Evolutionary conservation across 2,329 filamentous ascomycete genomes (phyloP), one percentile per base, ranked within the genome.

Genomic region (Penicillium fuscoglaucum): DNA sequence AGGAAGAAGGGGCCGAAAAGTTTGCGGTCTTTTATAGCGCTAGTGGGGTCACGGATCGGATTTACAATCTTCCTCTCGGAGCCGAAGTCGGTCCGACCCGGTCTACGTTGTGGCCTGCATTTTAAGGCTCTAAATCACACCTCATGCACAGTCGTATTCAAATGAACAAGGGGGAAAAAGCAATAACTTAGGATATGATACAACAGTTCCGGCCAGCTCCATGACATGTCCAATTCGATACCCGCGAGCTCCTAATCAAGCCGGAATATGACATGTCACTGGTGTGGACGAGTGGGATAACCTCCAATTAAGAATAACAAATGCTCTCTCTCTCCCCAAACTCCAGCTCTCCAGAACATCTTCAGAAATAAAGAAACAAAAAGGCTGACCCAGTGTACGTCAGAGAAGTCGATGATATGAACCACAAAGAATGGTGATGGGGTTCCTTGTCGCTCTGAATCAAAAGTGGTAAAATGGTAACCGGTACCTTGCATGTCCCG

Each of bases 21-120:
- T 66, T 58, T 60, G 46, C 46, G 29, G 29, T 12, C 7, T 69
- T 71, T 74, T 74, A 63, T 73, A 71, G 56, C 39, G 4, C 7
- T 4, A 31, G 61, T 64, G 61, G 60, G 59, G 60, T 72, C 73
- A 71, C 69, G 73, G 73, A 0, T 0, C 56, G 68, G 69, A 31
- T 54, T 58, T 62, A 62, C 21, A 28, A 62, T 66, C n/a, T 61
- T 68, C 64, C 43, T 29, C 19, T 52, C 43, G 35, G 51, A 7
- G 7, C 21, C 13, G 5, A 21, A 12, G 24, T 45, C 54, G 54
- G 54, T 39, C 47, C 54, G 54, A 24, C 4, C 47, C 17, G 15
- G 13, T 19, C 7, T 21, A n/a, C 17, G 0, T 26, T 21, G 6
- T n/a, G 8, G 43, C 49, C 37, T 52, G 6, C 1, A 31, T 10